Base-by-base conservation (phyloP, 805 yeast species). In the Ogataea minuta region DNA sequence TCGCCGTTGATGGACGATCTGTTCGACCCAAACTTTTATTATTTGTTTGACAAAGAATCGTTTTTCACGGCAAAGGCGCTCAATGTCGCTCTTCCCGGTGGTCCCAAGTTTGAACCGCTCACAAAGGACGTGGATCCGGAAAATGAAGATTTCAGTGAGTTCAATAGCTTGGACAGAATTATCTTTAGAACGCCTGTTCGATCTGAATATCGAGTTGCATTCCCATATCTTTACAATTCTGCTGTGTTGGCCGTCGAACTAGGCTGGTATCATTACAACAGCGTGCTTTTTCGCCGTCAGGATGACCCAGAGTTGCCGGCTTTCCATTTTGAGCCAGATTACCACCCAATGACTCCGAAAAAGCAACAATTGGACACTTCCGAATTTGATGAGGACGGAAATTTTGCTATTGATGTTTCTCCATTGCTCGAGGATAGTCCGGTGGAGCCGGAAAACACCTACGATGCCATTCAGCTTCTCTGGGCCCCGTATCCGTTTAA, bases 101-200 rank as follows among this genome's bases (percentile, higher is more conserved):
- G 99, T 0, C 98, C 99, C 9, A 86, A 84, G 57, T 93, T 89
- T 62, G 98, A 90, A 63, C 95, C 95, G 0, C 63, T 90, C 11
- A 78, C 71, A 63, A 79, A 81, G 44, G 85, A 82, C 36, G 66
- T 70, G 26, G 79, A 79, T 49, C 71, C 72, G 19, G 84, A 79
- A 31, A 59, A 60, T 19, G 91, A 84, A 44, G 97, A 90, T 57
- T 84, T 74, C 60, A 87, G 85, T 39, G 98, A 91, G 59, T 90
- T 93, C 64, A 90, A 90, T 53, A 77, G 95, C 7, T 74, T 91
- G 27, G 96, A 90, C 55, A 68, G 96, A 56, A 79, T 89, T 16
- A 88, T 93, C 15, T 83, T 86, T 63, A 72, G 99, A 44, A 67
- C 67, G 11, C 86, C 87, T 0, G 66, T 88, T 25, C 71, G 85